Evolutionary conservation across 1,284 basidiomycete species (phyloP).

Genomic region (Anthracocystis walkeri): DNA sequence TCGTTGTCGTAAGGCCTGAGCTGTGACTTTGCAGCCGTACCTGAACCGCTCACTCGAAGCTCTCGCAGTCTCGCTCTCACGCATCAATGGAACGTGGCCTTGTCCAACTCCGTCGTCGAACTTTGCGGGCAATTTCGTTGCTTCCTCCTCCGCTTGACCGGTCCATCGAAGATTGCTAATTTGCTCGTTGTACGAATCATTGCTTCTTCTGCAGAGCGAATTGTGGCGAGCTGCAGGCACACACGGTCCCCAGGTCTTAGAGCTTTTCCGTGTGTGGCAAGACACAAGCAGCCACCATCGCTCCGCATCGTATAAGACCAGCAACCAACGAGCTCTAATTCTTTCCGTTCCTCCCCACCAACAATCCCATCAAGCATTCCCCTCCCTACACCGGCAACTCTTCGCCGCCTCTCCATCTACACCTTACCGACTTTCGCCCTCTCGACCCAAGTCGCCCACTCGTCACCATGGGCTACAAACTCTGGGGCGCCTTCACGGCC

Average conservation of each 20-base stretch:
- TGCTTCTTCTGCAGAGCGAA: background rate
- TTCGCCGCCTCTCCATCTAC: background rate
- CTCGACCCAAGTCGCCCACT: background rate
- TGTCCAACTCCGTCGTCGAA: conserved; percentile 11
- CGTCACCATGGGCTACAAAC: conserved; percentile 22
- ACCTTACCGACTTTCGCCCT: background rate
- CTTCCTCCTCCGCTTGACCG: background rate
- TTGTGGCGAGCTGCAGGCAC: conserved; percentile 7
- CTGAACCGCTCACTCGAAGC: background rate
- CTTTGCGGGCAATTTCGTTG: background rate
- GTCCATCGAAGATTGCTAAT: background rate
- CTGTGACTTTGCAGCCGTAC: background rate
- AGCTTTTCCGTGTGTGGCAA: background rate
- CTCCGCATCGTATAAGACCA: conserved; percentile 2
- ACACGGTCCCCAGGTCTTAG: background rate
- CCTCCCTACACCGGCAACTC: background rate
- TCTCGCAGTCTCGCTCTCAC: background rate
- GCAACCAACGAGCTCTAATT: background rate
- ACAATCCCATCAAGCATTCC: background rate
- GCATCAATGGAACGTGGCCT: conserved; percentile 13
- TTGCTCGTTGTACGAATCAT: background rate
- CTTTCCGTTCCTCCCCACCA: background rate
- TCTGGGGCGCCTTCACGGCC: conserved; percentile 53
- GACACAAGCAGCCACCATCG: background rate
- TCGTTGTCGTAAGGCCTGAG: background rate